Conservation (phyloP, 225 moss, liverwort and hornwort species). For the Sphagnum tenellum region DNA sequence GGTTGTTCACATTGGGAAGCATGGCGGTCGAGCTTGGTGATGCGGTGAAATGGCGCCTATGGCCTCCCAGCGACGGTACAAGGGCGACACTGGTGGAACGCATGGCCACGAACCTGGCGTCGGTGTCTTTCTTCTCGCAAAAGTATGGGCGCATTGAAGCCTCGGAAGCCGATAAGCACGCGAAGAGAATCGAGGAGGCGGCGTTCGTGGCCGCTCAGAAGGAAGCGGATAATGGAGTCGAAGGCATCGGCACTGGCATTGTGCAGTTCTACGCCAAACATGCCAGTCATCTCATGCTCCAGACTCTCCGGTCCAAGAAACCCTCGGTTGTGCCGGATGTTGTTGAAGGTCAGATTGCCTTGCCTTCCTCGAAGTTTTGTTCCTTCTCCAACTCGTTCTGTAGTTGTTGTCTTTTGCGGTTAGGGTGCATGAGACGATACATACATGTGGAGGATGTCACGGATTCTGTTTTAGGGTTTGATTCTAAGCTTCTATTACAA, state of each 20-base stretch:
- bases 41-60: slow-evolving; percentile 17
- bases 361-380: background rate
- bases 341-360: no score
- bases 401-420: slow-evolving; percentile 4
- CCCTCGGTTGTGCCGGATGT: slow-evolving; percentile 20
- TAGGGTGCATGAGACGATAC: slow-evolving; percentile 16
- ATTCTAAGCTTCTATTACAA: background rate
- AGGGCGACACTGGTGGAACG: slow-evolving; percentile 78
- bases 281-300: slow-evolving; percentile 79
- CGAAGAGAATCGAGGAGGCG: slow-evolving; percentile 72
- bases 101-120: slow-evolving; percentile 68
- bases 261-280: slow-evolving; percentile 78
- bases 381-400: background rate
- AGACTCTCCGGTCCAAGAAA: slow-evolving; percentile 28
- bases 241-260: slow-evolving; percentile 36
- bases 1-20: no score
- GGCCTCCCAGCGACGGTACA: slow-evolving; percentile 81
- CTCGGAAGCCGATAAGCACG: slow-evolving; percentile 53
- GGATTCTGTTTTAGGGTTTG: background rate
- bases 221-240: slow-evolving; percentile 31
- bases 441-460: slow-evolving; percentile 15
- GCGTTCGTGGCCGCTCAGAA: slow-evolving; percentile 59
- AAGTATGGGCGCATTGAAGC: slow-evolving; percentile 57
- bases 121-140: slow-evolving; percentile 41
- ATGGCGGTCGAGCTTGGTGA: no score